These are phyloP conservation scores for Carallia brachiata DNA, from an alignment of 345 rosid species.

Conservation along the genomic window DNA sequence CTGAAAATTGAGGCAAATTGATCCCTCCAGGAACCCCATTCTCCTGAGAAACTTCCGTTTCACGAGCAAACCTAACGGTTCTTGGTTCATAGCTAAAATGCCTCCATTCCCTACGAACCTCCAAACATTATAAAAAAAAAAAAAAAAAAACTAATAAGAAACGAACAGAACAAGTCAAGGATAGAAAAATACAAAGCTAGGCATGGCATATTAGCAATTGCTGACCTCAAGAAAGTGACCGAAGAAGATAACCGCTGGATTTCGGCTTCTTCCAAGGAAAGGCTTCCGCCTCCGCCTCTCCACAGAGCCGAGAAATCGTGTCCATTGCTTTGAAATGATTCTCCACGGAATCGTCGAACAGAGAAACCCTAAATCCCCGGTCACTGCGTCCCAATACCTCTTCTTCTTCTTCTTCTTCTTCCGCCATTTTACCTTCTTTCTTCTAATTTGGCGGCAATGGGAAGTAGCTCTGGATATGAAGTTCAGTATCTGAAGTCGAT, in stretches of 20 bases:
- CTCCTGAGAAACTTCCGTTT: constrained; percentile 21
- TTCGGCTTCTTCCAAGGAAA: constrained; percentile 30
- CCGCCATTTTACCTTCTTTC: neutral
- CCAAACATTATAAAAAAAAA: neutral
- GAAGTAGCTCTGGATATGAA: too few species aligned
- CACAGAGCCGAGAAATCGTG: constrained; percentile 50
- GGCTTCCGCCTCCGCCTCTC: constrained; percentile 36
- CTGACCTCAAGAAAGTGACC: constrained; percentile 63
- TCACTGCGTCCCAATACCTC: constrained; percentile 2
- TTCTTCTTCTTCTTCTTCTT: constrained; percentile 8
- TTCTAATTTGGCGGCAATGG: neutral
- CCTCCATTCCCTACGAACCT: constrained; percentile 60
- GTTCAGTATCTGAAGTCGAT: too few species aligned
- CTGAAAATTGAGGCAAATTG: constrained; percentile 79
- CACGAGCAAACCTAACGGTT: constrained; percentile 49
- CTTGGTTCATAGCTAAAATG: constrained; percentile 49
- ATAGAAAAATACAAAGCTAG: neutral
- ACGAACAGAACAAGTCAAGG: neutral
- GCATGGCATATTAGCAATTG: neutral
- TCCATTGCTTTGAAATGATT: constrained; percentile 63
- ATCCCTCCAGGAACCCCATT: constrained; percentile 23
- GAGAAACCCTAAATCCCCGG: constrained; percentile 40
- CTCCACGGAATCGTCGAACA: constrained; percentile 62
- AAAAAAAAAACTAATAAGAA: neutral
- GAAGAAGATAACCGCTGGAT: constrained; percentile 50